A percentile compares a stretch with the other conserved stretches of the same genome.
These are phyloP conservation scores for Evernia prunastri DNA, from an alignment of 495 filamentous ascomycete genomes.

Conservation along the genomic window DNA sequence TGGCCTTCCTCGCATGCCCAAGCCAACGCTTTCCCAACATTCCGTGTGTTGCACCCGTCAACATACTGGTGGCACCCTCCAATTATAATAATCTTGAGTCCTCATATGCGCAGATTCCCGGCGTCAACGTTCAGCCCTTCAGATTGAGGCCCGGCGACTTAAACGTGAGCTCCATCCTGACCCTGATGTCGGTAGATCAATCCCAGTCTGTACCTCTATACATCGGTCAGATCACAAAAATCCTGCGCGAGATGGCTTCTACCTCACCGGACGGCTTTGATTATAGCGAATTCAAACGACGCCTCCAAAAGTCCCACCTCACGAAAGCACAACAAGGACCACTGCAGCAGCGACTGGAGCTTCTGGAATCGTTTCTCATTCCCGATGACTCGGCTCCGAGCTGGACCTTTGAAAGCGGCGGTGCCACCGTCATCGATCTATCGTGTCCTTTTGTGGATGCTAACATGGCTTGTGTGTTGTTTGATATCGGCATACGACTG, in stretches of 20 bases:
- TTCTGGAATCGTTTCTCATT: slow-evolving; percentile 39
- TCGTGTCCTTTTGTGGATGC: slow-evolving; percentile 63
- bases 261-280: slow-evolving; percentile 20
- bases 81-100: slow-evolving; percentile 46
- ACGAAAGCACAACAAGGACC: slow-evolving; percentile 19
- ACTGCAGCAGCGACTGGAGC: slow-evolving; percentile 35
- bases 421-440: slow-evolving; percentile 66
- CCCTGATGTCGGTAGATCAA: slow-evolving; percentile 57
- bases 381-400: slow-evolving; percentile 21
- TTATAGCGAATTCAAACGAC: slow-evolving; percentile 1
- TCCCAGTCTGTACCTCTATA: slow-evolving; percentile 51
- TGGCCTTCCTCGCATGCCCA: neutral
- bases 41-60: slow-evolving; percentile 15
- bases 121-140: slow-evolving; percentile 42
- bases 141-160: slow-evolving; percentile 51
- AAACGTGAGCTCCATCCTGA: slow-evolving; percentile 56
- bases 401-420: slow-evolving; percentile 38
- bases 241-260: slow-evolving; percentile 23
- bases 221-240: slow-evolving; percentile 32
- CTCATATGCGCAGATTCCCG: slow-evolving; percentile 30
- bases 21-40: neutral
- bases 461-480: slow-evolving; percentile 58
- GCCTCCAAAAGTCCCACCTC: slow-evolving; percentile 28
- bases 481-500: slow-evolving; percentile 54
- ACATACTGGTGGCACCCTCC: slow-evolving; percentile 57